Base-by-base conservation (phyloP, 306 rosid genomes). In the Crataegus laevigata region DNA sequence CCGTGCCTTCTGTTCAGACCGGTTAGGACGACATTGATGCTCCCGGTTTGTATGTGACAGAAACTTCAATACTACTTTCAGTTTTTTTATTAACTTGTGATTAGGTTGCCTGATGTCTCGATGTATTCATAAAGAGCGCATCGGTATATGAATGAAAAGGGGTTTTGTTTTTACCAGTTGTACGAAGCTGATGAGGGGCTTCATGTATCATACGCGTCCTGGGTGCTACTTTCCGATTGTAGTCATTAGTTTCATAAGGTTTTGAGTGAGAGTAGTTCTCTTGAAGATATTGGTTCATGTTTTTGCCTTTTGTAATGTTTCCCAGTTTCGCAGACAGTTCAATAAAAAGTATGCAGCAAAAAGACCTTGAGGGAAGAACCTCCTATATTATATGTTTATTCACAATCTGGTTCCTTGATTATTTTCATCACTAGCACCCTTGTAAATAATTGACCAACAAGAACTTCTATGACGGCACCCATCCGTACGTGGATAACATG, bases 1-100 rank as follows among this genome's bases (percentile, higher is more conserved):
- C 87, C 1, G 87, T 85, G 78, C 72, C 96, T 77, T 81, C 93
- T 69, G 45, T 81, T 52, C 92, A 84, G 81, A 80, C 84, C 76
- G 83, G 75, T 77, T 91, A 87, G 84, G 79, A 75, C 67, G 78
- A 72, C 19, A 3, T 75, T 70, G 43, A 57, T 45, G 68, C 75
- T 11, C 6, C 3, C 3, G 62, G 75, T 65, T 69, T 45, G 69
- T 72, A 34, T 69, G 84, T 71, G 76, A 82, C 78, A 80, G 69
- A 74, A 75, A 66, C 78, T 65, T 52, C 47, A 78, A 57, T 75
- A 74, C 67, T 82, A 80, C 80, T 68, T 62, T 62, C 75, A 79
- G 77, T 74, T 74, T 84, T 74, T 75, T 65, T 22, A 77, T 81
- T 72, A 68, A 64, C 80, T 76, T 79, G 69, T 69, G 73, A 75